phyloP scores from a whole-genome alignment of 805 yeast species.

The Wickerhamomyces rabaulensis region DNA sequence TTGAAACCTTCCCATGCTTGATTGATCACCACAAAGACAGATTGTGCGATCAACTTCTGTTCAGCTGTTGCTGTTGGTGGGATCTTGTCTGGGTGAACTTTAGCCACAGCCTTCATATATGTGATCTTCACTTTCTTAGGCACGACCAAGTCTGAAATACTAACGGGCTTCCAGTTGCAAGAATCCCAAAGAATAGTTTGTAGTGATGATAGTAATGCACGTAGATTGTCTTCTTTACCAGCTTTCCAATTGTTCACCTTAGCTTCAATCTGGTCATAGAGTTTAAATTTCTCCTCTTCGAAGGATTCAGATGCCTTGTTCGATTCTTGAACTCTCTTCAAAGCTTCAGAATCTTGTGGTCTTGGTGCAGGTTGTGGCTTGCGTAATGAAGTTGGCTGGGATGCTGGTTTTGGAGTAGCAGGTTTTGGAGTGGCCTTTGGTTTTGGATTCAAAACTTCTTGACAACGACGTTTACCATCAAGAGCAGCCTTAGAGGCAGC shows the following conservation, averaged over 20 bases:
- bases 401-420: conserved; percentile 33
- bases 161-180: conserved; percentile 59
- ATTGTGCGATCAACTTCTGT: conserved; percentile 78
- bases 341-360: conserved; percentile 33
- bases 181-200: conserved; percentile 65
- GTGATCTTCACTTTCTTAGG: conserved; percentile 84
- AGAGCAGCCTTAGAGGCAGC: conserved; percentile 55
- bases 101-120: conserved; percentile 86
- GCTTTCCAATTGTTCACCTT: conserved; percentile 57
- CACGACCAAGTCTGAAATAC: conserved; percentile 71
- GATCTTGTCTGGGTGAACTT: conserved; percentile 86
- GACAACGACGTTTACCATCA: conserved; percentile 82
- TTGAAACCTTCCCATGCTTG: conserved; percentile 88
- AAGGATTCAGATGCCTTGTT: conserved; percentile 38
- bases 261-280: conserved; percentile 58
- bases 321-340: conserved; percentile 45
- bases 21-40: conserved; percentile 77
- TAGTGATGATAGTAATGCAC: conserved; percentile 70
- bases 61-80: conserved; percentile 54
- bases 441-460: conserved; percentile 55
- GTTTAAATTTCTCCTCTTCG: conserved; percentile 53
- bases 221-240: conserved; percentile 75
- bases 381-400: conserved; percentile 2
- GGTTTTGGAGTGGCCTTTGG: conserved; percentile 18
- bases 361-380: conserved; percentile 9